Evolutionary conservation across 2,329 filamentous ascomycete genomes (phyloP).

Genomic region (Trichothecium sympodiale): DNA sequence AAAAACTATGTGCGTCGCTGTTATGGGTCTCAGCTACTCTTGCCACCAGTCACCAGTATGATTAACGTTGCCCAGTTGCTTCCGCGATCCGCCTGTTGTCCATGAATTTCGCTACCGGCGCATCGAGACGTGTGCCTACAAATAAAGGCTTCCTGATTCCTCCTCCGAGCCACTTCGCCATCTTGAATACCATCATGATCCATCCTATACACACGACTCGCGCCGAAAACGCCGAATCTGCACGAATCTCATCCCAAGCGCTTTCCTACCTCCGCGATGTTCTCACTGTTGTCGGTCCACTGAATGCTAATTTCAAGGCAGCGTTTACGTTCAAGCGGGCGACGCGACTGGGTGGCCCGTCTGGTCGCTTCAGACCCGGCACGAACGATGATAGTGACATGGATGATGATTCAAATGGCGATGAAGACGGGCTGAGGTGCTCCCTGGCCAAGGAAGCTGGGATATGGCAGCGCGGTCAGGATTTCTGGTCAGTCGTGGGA

Average conservation of each 20-base stretch:
- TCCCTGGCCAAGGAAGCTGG: constrained; percentile 53
- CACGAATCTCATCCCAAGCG: constrained; percentile 54
- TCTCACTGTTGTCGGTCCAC: constrained; percentile 52
- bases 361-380: constrained; percentile 20
- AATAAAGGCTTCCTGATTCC: constrained; percentile 47
- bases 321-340: constrained; percentile 57
- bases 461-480: constrained; percentile 64
- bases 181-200: constrained; percentile 71
- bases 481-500: constrained; percentile 82
- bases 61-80: constrained; percentile 12
- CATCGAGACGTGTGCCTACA: constrained; percentile 14
- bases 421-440: constrained; percentile 42
- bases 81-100: constrained; percentile 52
- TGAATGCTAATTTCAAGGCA: constrained; percentile 56
- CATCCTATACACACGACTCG: constrained; percentile 73
- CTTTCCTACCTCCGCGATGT: constrained; percentile 60
- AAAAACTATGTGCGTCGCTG: constrained; percentile 54
- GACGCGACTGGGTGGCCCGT: constrained; percentile 15
- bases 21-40: too few relatives aligned
- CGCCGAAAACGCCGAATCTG: constrained; percentile 46
- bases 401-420: constrained; percentile 29
- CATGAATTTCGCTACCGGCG: constrained; percentile 47
- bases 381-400: constrained; percentile 28
- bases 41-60: background rate
- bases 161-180: constrained; percentile 59